Evolutionary conservation across 495 filamentous ascomycete genomes (phyloP), one percentile per base, ranked within the genome.

Genomic region (Penicillium malachiteum): DNA sequence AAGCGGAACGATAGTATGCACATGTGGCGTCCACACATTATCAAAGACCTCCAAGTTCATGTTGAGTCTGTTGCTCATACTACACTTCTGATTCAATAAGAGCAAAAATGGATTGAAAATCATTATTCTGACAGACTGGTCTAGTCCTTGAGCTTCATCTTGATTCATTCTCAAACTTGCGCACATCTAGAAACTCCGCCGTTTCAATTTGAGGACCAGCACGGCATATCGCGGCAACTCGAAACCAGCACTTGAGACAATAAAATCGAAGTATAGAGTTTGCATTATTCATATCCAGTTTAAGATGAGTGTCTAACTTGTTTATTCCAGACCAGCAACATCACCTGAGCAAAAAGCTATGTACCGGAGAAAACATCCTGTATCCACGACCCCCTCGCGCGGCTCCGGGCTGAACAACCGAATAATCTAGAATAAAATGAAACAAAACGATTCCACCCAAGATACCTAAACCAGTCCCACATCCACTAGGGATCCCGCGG

Each of bases 401-500:
- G 34, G 34, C 8, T 37, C 34, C 13, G 43, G 43, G 6, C 43
- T 46, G 43, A 32, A 46, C 12, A 21, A n/a, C 33, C 5, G 12
- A 13, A 37, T 37, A 37, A 9, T 37, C 8, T 37, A 37, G 34
- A 37, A 13, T 37, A 37, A 37, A 37, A 9, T 37, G 6, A 32
- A 46, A 46, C 3, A 32, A 26, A 30, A 44, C 10, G 43, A n/a
- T 12, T 32, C 43, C 43, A 46, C 46, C 18, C 43, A 46, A 31
- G 37, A 37, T 38, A 11, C 18, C 17, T 21, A 32, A 49, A 16
- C 30, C 45, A 48, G 31, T 49, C 32, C 16, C 30, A 43, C 34
- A 40, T 26, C 55, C 52, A 58, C 50, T 52, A 44, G 43, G 18
- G 52, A 50, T 32, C 18, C 35, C 21, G 45, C 39, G 21, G 48